phyloP scores from a whole-genome alignment of 1,139 yeast species.

The Sugiyamaella japonica region DNA sequence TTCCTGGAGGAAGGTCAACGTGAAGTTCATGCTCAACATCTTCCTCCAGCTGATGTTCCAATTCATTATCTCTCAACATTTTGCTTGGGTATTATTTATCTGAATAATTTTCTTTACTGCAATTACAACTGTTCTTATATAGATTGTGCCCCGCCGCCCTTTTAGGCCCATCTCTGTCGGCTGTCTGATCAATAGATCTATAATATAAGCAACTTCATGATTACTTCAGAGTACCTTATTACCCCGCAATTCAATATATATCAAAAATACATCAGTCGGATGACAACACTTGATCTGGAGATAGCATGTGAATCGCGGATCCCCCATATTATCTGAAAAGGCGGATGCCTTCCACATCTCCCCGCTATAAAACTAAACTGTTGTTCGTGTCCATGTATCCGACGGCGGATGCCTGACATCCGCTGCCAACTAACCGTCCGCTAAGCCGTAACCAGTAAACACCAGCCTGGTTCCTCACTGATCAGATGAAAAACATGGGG shows the following conservation, averaged over 20 bases:
- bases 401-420: not conserved
- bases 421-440: not conserved
- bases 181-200: not conserved
- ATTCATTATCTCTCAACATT: constrained; percentile 7
- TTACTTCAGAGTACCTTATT: not conserved
- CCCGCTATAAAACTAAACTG: not conserved
- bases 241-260: not conserved
- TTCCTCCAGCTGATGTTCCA: constrained; percentile 8
- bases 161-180: not conserved
- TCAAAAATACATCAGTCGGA: not conserved
- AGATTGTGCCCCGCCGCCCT: not conserved
- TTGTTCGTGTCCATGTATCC: not conserved
- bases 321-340: too few species aligned
- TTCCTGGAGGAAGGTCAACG: constrained; percentile 47
- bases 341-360: not conserved
- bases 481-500: too few species aligned
- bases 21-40: constrained; percentile 10
- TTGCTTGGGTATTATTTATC: not conserved
- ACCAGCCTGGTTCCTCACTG: too few species aligned
- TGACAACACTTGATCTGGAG: not conserved
- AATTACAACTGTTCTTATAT: not conserved
- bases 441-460: not conserved
- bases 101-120: not conserved
- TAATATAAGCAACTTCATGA: too few species aligned
- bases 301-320: not conserved